A percentile compares a stretch with the other conserved stretches of the same genome.
These are phyloP conservation scores for Colletotrichum endophyticum DNA, from an alignment of 2,329 filamentous ascomycete species.

Conservation along the genomic window DNA sequence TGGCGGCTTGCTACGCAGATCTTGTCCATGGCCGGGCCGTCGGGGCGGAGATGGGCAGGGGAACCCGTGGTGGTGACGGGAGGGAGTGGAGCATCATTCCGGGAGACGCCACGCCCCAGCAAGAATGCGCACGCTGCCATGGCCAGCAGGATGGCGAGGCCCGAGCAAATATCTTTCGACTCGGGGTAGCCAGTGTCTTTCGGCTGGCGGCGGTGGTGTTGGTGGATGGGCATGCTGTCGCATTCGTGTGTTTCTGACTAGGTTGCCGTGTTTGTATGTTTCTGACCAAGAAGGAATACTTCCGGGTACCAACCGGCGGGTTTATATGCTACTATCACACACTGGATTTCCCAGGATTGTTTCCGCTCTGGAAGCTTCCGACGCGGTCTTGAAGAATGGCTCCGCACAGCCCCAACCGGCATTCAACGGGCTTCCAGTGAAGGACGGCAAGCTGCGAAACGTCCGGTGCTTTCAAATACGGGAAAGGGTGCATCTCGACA, in stretches of 20 bases:
- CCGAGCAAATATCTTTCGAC: background rate
- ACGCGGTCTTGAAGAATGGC: background rate
- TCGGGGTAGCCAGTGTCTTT: background rate
- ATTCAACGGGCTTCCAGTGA: background rate
- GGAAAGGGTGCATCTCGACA: background rate
- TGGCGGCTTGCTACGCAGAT: background rate
- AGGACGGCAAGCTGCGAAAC: background rate
- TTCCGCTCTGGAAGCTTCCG: background rate
- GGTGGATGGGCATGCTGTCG: background rate
- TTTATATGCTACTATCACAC: background rate
- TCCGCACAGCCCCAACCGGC: background rate
- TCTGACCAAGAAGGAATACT: background rate
- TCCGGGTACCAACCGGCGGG: background rate
- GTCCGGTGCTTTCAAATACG: background rate
- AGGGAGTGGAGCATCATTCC: background rate
- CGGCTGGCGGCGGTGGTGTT: background rate
- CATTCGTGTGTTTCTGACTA: background rate
- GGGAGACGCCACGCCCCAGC: background rate
- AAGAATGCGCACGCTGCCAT: background rate
- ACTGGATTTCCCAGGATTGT: background rate
- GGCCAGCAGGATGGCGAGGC: background rate
- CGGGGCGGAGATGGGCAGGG: background rate
- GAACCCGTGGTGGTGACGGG: background rate
- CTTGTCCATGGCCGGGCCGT: background rate
- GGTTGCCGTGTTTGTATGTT: background rate